Conservation (phyloP, 2,329 filamentous ascomycete species). For the Arachnomyces sp. region DNA sequence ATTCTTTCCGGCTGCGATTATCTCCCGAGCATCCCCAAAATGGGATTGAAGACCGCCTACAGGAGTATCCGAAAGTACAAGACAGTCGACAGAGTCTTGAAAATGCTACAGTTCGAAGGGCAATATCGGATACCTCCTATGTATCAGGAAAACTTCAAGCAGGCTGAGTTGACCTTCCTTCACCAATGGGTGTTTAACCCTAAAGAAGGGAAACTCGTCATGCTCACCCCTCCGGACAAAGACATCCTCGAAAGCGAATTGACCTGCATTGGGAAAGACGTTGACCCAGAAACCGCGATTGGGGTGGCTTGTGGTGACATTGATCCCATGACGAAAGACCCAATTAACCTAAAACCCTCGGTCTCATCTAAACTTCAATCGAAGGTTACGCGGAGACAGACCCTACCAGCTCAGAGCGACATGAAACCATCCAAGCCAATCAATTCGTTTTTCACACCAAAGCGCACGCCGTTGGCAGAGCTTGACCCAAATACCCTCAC, state of each 20-base stretch:
- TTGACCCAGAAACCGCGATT: constrained; percentile 60
- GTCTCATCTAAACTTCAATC: constrained; percentile 25
- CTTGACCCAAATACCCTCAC: constrained; percentile 60
- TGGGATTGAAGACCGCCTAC: constrained; percentile 91
- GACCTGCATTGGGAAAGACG: constrained; percentile 69
- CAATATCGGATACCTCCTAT: constrained; percentile 71
- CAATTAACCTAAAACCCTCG: constrained; percentile 36
- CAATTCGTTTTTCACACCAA: constrained; percentile 56
- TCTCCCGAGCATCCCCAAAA: constrained; percentile 69
- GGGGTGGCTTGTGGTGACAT: constrained; percentile 73
- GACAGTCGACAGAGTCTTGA: constrained; percentile 70
- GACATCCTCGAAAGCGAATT: constrained; percentile 60
- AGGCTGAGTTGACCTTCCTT: constrained; percentile 86
- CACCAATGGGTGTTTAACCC: constrained; percentile 95
- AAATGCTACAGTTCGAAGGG: constrained; percentile 79
- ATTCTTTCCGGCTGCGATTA: constrained; percentile 97
- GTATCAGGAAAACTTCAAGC: constrained; percentile 71
- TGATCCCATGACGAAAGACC: constrained; percentile 79
- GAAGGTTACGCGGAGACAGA: constrained; percentile 31
- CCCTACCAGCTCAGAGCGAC: constrained; percentile 38
- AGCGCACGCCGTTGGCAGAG: constrained; percentile 56
- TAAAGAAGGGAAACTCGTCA: constrained; percentile 58
- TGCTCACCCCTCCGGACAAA: constrained; percentile 59
- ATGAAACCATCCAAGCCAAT: constrained; percentile 55
- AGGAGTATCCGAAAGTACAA: constrained; percentile 85